These are phyloP conservation scores for Chaetomium fimeti DNA, from an alignment of 495 filamentous ascomycete genomes.

Conservation along the genomic window DNA sequence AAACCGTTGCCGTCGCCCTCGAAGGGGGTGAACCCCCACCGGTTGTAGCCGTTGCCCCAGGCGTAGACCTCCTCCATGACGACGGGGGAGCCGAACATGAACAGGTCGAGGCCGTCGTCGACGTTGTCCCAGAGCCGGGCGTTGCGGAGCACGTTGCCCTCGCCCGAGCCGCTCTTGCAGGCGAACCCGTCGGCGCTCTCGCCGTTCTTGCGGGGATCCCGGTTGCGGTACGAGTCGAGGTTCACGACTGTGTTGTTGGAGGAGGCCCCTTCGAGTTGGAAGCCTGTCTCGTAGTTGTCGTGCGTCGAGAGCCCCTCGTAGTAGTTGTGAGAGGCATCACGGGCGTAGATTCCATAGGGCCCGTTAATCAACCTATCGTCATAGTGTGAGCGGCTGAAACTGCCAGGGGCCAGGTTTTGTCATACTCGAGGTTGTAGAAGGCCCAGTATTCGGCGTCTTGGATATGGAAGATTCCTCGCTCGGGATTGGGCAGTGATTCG, in stretches of 20 bases:
- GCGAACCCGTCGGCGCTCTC: constrained; percentile 14
- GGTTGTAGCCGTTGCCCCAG: constrained; percentile 15
- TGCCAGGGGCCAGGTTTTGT: not conserved
- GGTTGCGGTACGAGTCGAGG: constrained; percentile 14
- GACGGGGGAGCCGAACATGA: constrained; percentile 10
- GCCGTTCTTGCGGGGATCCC: constrained; percentile 12
- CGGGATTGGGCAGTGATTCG: constrained; percentile 9
- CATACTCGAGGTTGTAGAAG: constrained; percentile 13
- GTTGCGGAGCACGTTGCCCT: constrained; percentile 15
- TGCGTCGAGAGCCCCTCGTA: constrained; percentile 12
- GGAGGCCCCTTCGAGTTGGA: constrained; percentile 13
- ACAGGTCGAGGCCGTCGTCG: constrained; percentile 13
- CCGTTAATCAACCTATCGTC: constrained; percentile 8
- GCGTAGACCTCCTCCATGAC: constrained; percentile 7
- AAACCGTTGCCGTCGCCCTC: constrained; percentile 12
- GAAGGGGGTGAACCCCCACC: constrained; percentile 5
- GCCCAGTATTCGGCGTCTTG: constrained; percentile 13
- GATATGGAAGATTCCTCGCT: constrained; percentile 11
- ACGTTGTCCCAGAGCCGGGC: constrained; percentile 17
- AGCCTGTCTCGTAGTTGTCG: constrained; percentile 15
- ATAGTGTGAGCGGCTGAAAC: not conserved
- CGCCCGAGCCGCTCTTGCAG: constrained; percentile 12
- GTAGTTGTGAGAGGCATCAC: constrained; percentile 7
- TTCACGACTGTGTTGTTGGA: constrained; percentile 11
- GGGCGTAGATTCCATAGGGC: constrained; percentile 11